A percentile compares a stretch with the other conserved stretches of the same genome.
These are phyloP conservation scores for Agaricales sp. DNA, from an alignment of 1,284 basidiomycete species.

Conservation along the genomic window DNA sequence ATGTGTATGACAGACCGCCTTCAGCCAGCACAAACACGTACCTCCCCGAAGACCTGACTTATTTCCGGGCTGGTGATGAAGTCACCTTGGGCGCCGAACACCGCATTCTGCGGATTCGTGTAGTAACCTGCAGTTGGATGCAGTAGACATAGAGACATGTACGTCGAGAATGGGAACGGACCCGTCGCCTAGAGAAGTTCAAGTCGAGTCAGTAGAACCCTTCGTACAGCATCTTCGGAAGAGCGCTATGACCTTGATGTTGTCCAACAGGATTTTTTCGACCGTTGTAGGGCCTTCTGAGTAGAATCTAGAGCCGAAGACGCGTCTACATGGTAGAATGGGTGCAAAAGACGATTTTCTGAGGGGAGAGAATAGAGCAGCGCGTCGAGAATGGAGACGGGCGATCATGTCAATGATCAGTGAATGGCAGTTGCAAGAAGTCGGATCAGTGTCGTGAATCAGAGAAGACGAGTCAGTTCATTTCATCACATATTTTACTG, in stretches of 20 bases:
- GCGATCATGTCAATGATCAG: too few species aligned
- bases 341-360: not conserved
- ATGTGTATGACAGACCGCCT: constrained; percentile 21
- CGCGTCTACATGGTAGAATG: not conserved
- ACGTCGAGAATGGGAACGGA: constrained; percentile 76
- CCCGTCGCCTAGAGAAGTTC: constrained; percentile 68
- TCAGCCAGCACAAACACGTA: constrained; percentile 23
- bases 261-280: constrained; percentile 58
- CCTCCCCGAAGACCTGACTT: constrained; percentile 95
- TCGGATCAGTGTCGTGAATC: not conserved
- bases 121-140: constrained; percentile 90
- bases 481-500: not conserved
- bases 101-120: constrained; percentile 58
- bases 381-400: too few species aligned
- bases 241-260: constrained; percentile 70
- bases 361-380: not conserved
- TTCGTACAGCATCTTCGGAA: too few species aligned
- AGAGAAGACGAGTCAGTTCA: not conserved
- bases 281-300: constrained; percentile 27
- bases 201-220: not conserved
- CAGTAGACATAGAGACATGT: constrained; percentile 82
- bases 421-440: constrained; percentile 1
- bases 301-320: not conserved
- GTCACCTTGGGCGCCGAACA: constrained; percentile 86
- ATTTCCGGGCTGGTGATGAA: constrained; percentile 98